Conservation (phyloP, 2,329 filamentous ascomycete species). For the Sarocladiaceae sp. region DNA sequence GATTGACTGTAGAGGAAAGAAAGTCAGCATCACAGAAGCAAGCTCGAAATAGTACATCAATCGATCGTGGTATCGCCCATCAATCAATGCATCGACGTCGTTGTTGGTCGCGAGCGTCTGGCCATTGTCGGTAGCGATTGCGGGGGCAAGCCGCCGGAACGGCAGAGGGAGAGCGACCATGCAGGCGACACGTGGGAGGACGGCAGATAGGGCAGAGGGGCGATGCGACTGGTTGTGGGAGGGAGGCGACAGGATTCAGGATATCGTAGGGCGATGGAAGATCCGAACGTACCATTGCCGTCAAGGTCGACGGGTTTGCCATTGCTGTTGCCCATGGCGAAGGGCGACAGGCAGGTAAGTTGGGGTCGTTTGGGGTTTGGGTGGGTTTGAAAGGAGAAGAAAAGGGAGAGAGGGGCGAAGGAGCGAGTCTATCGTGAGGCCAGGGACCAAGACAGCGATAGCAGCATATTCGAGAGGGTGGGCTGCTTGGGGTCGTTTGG, state of each 20-base stretch:
- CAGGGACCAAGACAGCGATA: constrained; percentile 10
- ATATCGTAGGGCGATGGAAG: constrained; percentile 12
- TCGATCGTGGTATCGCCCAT: too few relatives aligned
- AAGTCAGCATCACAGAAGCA: constrained; percentile 11
- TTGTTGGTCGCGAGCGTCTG: constrained; percentile 10
- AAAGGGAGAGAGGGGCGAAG: constrained; percentile 5
- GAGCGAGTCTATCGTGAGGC: constrained; percentile 7
- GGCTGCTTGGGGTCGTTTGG: constrained; percentile 1
- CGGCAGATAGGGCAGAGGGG: constrained; percentile 13
- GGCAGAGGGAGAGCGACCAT: constrained; percentile 12
- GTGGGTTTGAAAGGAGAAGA: constrained; percentile 2
- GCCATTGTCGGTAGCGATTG: too few relatives aligned
- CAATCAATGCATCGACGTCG: neutral
- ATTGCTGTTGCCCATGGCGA: constrained; percentile 92
- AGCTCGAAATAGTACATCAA: too few relatives aligned
- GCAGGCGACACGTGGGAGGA: constrained; percentile 18
- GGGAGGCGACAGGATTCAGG: constrained; percentile 10
- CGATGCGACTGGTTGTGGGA: constrained; percentile 12
- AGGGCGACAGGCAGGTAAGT: constrained; percentile 16
- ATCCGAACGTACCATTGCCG: constrained; percentile 73
- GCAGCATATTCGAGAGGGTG: constrained; percentile 7
- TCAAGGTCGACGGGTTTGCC: constrained; percentile 89
- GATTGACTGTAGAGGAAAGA: constrained; percentile 60
- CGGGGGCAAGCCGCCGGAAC: constrained; percentile 4
- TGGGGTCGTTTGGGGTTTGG: constrained; percentile 12